Evolutionary conservation across 495 filamentous ascomycete genomes (phyloP), one percentile per base, ranked within the genome.

Genomic region (Friedmanniomyces endolithicus): DNA sequence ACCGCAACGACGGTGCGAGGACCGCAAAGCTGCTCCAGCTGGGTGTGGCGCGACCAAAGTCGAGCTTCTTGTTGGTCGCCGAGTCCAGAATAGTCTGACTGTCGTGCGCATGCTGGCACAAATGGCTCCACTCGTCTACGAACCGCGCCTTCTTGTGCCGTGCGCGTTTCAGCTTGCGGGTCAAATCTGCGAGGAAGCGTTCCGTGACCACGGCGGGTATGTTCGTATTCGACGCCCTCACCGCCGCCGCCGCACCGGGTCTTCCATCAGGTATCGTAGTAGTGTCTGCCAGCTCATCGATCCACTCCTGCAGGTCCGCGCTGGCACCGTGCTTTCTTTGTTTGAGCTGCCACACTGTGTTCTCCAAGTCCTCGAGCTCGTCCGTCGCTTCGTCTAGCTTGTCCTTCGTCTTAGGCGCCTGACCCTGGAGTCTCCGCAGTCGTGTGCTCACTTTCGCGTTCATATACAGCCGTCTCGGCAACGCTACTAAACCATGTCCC

Each of bases 401-500:
- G 54, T 98, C 92, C 65, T 95, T 86, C 3, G 88, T 70, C 61
- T 75, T 82, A 12, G 90, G 87, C 6, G 92, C 92, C 55, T 84
- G 77, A 2, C 77, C 70, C 64, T 97, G 89, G 19, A 95, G 71
- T 27, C 82, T 74, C 50, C 80, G 79, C 40, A 98, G 65, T 46
- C 82, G 78, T 45, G 77, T 78, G 63, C 82, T 84, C 49, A 85
- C 76, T 60, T 82, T 85, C 14, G 88, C 81, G 62, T 85, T 85
- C 44, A 81, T 79, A 64, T 89, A 83, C 0, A 98, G 68, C 17
- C 78, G 77, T 60, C 90, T 78, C 6, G 92, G 92, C 45, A 97
- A 85, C 12, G 92, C 84, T 40, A 98, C 92, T 35, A 97, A 73
- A 11, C 92, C 92, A 62, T 98, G 90, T 7, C 92, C 92, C 92